A percentile compares a stretch with the other conserved stretches of the same genome.
phyloP scores from a whole-genome alignment of 1,139 yeast species.

The Kazachstania sp. region DNA sequence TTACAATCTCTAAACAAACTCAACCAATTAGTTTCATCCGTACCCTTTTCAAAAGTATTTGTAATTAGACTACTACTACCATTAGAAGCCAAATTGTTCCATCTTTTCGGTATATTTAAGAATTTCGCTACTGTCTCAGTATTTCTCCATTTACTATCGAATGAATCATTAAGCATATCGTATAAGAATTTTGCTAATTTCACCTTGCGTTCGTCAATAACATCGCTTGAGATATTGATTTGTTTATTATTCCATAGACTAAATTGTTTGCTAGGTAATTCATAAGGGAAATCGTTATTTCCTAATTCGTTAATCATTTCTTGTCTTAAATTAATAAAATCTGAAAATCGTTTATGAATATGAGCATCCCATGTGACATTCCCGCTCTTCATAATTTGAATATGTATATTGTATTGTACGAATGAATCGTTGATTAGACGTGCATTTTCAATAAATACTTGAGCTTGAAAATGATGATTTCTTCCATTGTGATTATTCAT shows the following conservation, averaged over 20 bases:
- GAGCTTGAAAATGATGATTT: slow-evolving; percentile 24
- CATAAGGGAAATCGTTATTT: slow-evolving; percentile 40
- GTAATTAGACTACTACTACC: background rate
- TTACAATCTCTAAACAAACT: slow-evolving; percentile 33
- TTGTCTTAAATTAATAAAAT: slow-evolving; percentile 41
- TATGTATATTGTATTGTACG: slow-evolving; percentile 17
- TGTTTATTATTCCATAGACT: slow-evolving; percentile 9
- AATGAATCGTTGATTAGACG: slow-evolving; percentile 17
- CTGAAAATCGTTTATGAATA: slow-evolving; percentile 32
- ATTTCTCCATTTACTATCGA: slow-evolving; percentile 35
- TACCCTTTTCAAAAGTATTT: background rate
- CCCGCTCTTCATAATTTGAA: slow-evolving; percentile 10
- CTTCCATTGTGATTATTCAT: no score
- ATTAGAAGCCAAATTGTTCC: slow-evolving; percentile 9
- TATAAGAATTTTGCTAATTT: slow-evolving; percentile 43
- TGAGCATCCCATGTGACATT: slow-evolving; percentile 4
- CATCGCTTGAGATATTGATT: slow-evolving; percentile 19
- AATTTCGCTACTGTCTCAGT: slow-evolving; percentile 33
- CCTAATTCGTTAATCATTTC: slow-evolving; percentile 40
- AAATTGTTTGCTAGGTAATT: slow-evolving; percentile 34
- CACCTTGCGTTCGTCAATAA: slow-evolving; percentile 42
- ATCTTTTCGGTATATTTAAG: slow-evolving; percentile 29
- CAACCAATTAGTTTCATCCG: slow-evolving; percentile 27
- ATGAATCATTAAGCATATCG: slow-evolving; percentile 40
- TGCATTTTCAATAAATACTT: slow-evolving; percentile 18